Percentiles rank a stretch among this genome's conserved stretches.
These are phyloP conservation scores for Leptodontidium sp. DNA, from an alignment of 2,329 filamentous ascomycete species.

Conservation along the genomic window DNA sequence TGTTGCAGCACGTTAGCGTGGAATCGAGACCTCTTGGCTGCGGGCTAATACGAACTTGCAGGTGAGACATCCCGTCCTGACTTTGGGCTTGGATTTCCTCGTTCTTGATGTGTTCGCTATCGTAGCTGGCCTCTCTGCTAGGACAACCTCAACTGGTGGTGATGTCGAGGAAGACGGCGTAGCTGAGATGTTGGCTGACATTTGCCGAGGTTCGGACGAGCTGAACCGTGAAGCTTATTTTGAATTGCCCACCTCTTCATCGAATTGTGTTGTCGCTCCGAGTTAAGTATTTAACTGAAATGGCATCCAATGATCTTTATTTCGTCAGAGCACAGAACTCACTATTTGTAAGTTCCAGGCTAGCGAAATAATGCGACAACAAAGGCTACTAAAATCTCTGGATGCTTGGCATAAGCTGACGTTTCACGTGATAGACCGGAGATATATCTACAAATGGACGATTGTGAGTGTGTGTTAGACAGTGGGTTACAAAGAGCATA, in stretches of 20 bases:
- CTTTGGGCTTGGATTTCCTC: constrained; percentile 15
- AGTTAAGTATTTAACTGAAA: not conserved
- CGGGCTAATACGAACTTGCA: constrained; percentile 24
- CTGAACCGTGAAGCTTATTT: not conserved
- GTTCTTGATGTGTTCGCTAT: constrained; percentile 1
- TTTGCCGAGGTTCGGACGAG: constrained; percentile 8
- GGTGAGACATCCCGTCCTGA: constrained; percentile 25
- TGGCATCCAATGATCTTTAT: not conserved
- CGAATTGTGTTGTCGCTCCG: not conserved
- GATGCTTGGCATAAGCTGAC: constrained; percentile 9
- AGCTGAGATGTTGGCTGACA: not conserved
- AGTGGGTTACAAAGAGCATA: not conserved
- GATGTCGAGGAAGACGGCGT: not conserved
- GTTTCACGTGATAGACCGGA: not conserved
- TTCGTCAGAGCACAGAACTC: no score
- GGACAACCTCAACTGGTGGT: not conserved
- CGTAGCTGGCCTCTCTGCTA: constrained; percentile 1
- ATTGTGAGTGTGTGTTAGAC: not conserved
- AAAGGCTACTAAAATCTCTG: no score
- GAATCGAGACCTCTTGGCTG: not conserved
- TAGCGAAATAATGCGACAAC: no score
- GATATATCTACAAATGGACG: not conserved
- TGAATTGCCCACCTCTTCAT: not conserved
- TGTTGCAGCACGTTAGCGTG: not conserved
- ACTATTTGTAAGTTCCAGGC: no score